Evolutionary conservation across 1,284 basidiomycete genomes (phyloP).

Genomic region (Cutaneotrichosporon dermatis): DNA sequence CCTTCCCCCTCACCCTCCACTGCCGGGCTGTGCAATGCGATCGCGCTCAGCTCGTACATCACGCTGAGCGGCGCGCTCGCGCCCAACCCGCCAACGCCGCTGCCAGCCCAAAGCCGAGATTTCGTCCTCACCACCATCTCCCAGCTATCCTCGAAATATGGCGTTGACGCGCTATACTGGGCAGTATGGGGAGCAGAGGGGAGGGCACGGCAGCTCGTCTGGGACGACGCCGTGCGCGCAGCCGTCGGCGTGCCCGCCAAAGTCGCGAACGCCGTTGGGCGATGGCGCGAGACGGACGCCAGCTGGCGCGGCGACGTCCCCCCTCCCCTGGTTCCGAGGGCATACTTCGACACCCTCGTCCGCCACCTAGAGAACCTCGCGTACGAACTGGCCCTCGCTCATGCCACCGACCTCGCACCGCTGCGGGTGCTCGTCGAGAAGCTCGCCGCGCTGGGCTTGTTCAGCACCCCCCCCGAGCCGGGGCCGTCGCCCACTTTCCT

Average conservation of each 20-base stretch:
- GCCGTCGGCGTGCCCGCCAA: slow-evolving; percentile 33
- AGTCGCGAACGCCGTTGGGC: slow-evolving; percentile 41
- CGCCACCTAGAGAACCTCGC: slow-evolving; percentile 36
- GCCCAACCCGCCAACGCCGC: slow-evolving; percentile 6
- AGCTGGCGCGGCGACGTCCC: slow-evolving; percentile 29
- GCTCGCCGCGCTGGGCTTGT: slow-evolving; percentile 30
- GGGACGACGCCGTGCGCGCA: slow-evolving; percentile 39
- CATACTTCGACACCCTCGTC: slow-evolving; percentile 57
- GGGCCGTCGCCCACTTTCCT: slow-evolving; percentile 31
- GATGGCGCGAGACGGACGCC: slow-evolving; percentile 43
- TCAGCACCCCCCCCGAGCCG: slow-evolving; percentile 14
- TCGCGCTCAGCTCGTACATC: slow-evolving; percentile 34
- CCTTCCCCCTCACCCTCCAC: not conserved
- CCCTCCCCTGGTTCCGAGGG: slow-evolving; percentile 35
- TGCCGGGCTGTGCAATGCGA: not conserved
- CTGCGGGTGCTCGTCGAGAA: slow-evolving; percentile 28
- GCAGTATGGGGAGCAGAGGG: slow-evolving; percentile 10
- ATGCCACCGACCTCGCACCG: slow-evolving; percentile 10
- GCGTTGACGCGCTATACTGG: slow-evolving; percentile 63
- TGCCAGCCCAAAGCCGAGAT: slow-evolving; percentile 23
- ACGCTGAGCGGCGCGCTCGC: slow-evolving; percentile 27
- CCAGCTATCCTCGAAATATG: slow-evolving; percentile 59
- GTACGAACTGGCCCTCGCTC: slow-evolving; percentile 54
- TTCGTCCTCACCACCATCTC: slow-evolving; percentile 52
- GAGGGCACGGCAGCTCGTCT: slow-evolving; percentile 19